Conservation (phyloP, 371 early-diverging fungal species). For the Fennellomyces sp. region DNA sequence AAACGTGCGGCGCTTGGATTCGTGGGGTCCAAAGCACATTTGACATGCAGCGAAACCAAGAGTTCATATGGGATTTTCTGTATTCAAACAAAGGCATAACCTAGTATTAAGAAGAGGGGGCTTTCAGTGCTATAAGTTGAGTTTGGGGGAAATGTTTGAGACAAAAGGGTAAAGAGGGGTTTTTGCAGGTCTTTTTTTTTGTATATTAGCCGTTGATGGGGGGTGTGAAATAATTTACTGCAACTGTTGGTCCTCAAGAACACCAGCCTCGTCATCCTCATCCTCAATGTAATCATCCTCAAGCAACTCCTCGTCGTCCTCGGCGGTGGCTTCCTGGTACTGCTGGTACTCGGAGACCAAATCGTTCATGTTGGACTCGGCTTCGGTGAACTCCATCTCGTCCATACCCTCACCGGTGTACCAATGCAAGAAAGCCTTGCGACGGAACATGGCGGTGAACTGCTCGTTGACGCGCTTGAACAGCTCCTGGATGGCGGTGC, state of each 20-base stretch:
- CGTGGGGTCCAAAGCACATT: no score
- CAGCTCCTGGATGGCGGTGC: slow-evolving; percentile 98
- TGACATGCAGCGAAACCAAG: no score
- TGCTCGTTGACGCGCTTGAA: slow-evolving; percentile 99
- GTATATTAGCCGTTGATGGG: background rate
- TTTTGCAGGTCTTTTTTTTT: background rate
- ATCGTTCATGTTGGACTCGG: slow-evolving; percentile 95
- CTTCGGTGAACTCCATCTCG: slow-evolving; percentile 95
- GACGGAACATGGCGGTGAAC: slow-evolving; percentile 93
- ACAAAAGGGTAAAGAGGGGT: background rate
- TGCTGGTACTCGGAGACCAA: slow-evolving; percentile 98
- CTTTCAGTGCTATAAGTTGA: no score
- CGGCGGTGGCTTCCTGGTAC: slow-evolving; percentile 93
- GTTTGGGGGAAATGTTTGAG: no score
- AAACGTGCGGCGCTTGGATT: no score
- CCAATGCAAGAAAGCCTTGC: slow-evolving; percentile 98
- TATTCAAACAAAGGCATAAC: slow-evolving; percentile 4
- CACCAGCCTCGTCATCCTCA: background rate
- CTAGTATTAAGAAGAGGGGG: no score
- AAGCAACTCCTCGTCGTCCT: slow-evolving; percentile 53
- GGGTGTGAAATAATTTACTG: background rate
- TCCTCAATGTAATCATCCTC: background rate
- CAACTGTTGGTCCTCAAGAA: background rate
- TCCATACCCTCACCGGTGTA: slow-evolving; percentile 98
- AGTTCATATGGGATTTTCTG: background rate